Conservation (phyloP, 73 alveolate genomes). For the Paramecium sonneborni region DNA sequence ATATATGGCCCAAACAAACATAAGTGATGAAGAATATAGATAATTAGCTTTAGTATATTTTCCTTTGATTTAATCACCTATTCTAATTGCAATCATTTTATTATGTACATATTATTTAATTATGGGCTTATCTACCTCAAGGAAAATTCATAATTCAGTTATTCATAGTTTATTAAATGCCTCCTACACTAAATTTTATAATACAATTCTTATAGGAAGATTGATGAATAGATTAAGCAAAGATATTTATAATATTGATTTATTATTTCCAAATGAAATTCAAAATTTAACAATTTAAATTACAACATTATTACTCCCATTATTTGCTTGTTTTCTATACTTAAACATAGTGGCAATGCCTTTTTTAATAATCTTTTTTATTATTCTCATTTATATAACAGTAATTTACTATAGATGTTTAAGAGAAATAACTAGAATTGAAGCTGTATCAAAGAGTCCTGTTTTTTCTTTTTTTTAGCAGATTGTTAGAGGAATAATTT, state of each 20-base stretch:
- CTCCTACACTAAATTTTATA: conserved; percentile 52
- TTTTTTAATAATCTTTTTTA: not conserved
- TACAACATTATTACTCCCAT: not conserved
- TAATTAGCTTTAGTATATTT: not conserved
- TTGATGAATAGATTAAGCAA: conserved; percentile 48
- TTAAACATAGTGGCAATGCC: not conserved
- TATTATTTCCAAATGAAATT: not conserved
- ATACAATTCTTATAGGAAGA: conserved; percentile 43
- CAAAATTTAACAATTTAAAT: not conserved
- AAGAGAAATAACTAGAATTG: conserved; percentile 5
- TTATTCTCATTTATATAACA: not conserved
- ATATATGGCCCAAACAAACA: not conserved
- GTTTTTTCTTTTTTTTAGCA: not conserved
- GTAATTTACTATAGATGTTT: not conserved
- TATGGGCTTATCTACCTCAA: not conserved
- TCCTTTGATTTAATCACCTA: not conserved
- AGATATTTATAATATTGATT: conserved; percentile 49
- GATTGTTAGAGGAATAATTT: not conserved
- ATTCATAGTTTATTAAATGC: not conserved
- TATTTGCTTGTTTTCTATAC: not conserved
- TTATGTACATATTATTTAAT: not conserved
- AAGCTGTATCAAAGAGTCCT: not conserved
- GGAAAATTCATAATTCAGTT: not conserved
- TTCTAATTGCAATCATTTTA: not conserved
- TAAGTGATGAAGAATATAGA: not conserved